Evolutionary conservation across 345 rosid genomes (phyloP), one percentile per base, ranked within the genome.

Genomic region (Lenwebbia sp.): DNA sequence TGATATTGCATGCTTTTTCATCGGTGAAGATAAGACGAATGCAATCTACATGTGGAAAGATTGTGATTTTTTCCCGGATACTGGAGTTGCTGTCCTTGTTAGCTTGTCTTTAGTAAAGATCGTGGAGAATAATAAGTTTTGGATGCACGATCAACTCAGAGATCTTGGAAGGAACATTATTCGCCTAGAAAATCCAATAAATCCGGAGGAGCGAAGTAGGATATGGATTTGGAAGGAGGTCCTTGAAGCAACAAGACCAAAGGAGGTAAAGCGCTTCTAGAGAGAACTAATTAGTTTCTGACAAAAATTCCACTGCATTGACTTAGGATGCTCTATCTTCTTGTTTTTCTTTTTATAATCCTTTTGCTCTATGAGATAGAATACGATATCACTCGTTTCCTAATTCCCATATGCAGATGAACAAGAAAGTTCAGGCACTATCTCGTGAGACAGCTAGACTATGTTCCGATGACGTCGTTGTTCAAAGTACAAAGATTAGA

Each of bases 391-490:
- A 60, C 5, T 60, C 19, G 14, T 3, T 60, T 60, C 28, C 15
- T 19, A 13, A 60, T 30, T n/a, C 5, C 19, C 10, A 44, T 83
- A 17, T 53, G 62, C n/a, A 83, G 85, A 58, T 30, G 41, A 83
- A 40, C 13, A 54, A 30, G 9, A 3, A 60, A 0, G 62, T 53
- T 26, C 58, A 54, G 25, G 83, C 83, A 74, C 86, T 85, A 9
- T 4, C 33, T 4, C 83, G 49, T 25, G 10, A 82, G 55, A 8
- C 26, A 5, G 10, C 0, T 0, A 1, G 5, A 3, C 33, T 3
- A 49, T 0, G 2, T 41, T 7, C n/a, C 44, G 40, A 0, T 0
- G 52, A 85, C 17, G 3, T 5, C 4, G 0, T 23, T 85, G 22
- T 82, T 78, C 65, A 65, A 44, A 33, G 41, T 54, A 33, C 25